phyloP scores from a whole-genome alignment of 1,139 yeast genomes.

The Tardiomyces depauwii region DNA sequence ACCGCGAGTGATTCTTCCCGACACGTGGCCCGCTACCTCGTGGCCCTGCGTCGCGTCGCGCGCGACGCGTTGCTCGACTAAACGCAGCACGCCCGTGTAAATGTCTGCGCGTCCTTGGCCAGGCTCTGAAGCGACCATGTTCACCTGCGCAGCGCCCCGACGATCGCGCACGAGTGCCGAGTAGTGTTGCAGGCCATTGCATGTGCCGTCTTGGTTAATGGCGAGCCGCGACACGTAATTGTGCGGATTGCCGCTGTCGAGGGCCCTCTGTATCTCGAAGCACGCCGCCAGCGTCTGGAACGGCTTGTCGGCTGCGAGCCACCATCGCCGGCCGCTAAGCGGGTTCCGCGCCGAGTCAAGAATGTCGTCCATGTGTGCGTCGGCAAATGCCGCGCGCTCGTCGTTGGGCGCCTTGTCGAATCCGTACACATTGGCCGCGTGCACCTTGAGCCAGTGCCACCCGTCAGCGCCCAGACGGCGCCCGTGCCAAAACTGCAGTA shows the following conservation, averaged over 20 bases:
- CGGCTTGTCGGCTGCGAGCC: constrained; percentile 56
- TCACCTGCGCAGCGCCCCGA: constrained; percentile 58
- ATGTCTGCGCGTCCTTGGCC: constrained; percentile 53
- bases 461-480: constrained; percentile 46
- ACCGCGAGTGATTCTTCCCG: constrained; percentile 60
- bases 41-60: constrained; percentile 30
- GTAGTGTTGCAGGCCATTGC: constrained; percentile 58
- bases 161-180: constrained; percentile 66
- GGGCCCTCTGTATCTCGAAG: constrained; percentile 47
- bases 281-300: constrained; percentile 61
- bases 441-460: constrained; percentile 53
- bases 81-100: constrained; percentile 44
- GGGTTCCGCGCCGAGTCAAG: constrained; percentile 44
- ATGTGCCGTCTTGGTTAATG: constrained; percentile 65
- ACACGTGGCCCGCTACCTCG: constrained; percentile 35
- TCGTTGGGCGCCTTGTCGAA: constrained; percentile 45
- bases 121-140: constrained; percentile 34
- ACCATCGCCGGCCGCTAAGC: constrained; percentile 34
- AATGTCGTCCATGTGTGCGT: constrained; percentile 38
- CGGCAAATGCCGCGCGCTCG: constrained; percentile 43
- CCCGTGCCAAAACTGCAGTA: constrained; percentile 57
- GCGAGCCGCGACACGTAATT: constrained; percentile 46
- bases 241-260: constrained; percentile 39
- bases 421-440: constrained; percentile 57
- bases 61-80: constrained; percentile 39